These are phyloP conservation scores for Apiospora kogelbergensis DNA, from an alignment of 2,329 filamentous ascomycete species.

Conservation along the genomic window DNA sequence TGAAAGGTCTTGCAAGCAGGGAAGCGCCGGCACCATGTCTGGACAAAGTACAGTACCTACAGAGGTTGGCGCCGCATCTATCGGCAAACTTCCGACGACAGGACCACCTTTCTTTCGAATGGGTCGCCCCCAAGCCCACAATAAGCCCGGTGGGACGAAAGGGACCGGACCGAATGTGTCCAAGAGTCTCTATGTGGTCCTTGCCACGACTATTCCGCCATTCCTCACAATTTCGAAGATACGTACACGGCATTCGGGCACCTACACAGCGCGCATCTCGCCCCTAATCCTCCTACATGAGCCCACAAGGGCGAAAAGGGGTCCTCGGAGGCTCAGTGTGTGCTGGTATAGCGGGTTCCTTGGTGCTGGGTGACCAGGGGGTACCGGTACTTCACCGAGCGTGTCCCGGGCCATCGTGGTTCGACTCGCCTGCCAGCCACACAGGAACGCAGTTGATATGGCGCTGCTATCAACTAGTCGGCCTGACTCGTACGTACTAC, in stretches of 20 bases:
- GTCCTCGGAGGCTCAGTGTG: neutral
- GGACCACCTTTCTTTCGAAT: neutral
- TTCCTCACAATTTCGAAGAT: neutral
- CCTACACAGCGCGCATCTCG: neutral
- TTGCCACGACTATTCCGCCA: neutral
- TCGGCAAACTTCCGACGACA: constrained; percentile 4
- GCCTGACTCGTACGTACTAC: neutral
- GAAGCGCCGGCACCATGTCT: neutral
- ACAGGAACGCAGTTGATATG: neutral
- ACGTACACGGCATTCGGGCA: neutral
- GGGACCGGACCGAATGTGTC: constrained; percentile 2
- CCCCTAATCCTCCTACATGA: neutral
- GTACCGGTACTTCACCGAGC: constrained; percentile 4
- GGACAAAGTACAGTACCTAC: neutral
- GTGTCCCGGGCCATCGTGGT: neutral
- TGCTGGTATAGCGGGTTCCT: neutral
- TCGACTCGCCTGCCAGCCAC: constrained; percentile 1
- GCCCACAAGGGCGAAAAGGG: neutral
- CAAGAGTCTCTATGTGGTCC: neutral
- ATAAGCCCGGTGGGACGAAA: neutral
- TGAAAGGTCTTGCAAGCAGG: neutral
- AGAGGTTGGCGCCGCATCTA: neutral
- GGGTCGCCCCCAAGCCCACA: constrained; percentile 5
- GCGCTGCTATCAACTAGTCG: neutral
- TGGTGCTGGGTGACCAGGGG: constrained; percentile 1